phyloP scores from a whole-genome alignment of 1,284 basidiomycete species.

The Xanthoconium separans region DNA sequence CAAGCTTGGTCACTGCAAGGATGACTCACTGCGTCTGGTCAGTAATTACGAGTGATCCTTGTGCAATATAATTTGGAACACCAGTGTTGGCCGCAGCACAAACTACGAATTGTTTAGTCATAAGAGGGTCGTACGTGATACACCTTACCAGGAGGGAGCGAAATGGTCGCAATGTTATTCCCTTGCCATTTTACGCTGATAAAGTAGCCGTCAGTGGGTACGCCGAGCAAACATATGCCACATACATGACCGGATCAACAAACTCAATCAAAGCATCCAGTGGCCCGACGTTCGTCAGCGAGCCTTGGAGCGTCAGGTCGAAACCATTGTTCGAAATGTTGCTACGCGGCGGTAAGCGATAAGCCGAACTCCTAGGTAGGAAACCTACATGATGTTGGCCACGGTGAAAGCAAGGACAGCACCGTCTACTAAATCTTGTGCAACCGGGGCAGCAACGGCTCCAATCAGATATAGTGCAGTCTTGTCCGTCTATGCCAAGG shows the following conservation, averaged over 20 bases:
- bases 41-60: slow-evolving; percentile 54
- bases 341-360: slow-evolving; percentile 39
- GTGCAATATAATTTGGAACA: slow-evolving; percentile 61
- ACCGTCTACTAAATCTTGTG: slow-evolving; percentile 65
- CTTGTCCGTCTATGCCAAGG: slow-evolving; percentile 50
- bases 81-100: slow-evolving; percentile 69
- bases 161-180: slow-evolving; percentile 63
- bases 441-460: slow-evolving; percentile 63
- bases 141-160: slow-evolving; percentile 53
- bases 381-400: slow-evolving; percentile 59
- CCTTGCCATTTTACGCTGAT: slow-evolving; percentile 64
- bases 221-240: slow-evolving; percentile 12
- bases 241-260: slow-evolving; percentile 51
- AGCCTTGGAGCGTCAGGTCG: slow-evolving; percentile 55
- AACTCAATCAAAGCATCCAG: slow-evolving; percentile 66
- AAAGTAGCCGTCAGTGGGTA: slow-evolving; percentile 4
- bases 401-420: slow-evolving; percentile 55
- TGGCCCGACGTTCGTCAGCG: slow-evolving; percentile 61
- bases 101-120: slow-evolving; percentile 36
- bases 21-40: slow-evolving; percentile 44
- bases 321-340: slow-evolving; percentile 66
- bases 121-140: neutral
- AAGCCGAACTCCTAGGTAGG: slow-evolving; percentile 41
- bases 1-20: neutral
- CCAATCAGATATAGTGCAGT: slow-evolving; percentile 70